phyloP scores from a whole-genome alignment of 2,329 filamentous ascomycete genomes.

The Ceratocystis diversiconidia region DNA sequence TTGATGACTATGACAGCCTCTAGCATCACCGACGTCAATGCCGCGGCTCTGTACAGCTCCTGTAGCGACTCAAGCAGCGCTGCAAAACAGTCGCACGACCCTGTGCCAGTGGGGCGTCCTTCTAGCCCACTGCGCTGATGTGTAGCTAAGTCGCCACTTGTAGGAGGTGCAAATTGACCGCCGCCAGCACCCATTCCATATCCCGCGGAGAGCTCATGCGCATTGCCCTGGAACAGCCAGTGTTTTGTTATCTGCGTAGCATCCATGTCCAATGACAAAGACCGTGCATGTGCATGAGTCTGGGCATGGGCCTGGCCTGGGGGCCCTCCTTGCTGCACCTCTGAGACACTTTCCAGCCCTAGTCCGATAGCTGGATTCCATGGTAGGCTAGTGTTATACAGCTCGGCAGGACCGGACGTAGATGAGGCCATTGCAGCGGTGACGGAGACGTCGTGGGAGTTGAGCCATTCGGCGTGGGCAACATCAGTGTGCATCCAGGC shows the following conservation, averaged over 20 bases:
- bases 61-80: constrained; percentile 31
- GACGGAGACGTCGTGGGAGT: neutral
- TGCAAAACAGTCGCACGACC: constrained; percentile 1
- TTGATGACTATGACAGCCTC: constrained; percentile 34
- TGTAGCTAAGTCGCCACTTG: neutral
- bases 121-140: neutral
- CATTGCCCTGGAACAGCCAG: constrained; percentile 23
- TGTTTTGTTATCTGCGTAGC: constrained; percentile 16
- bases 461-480: constrained; percentile 17
- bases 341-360: neutral
- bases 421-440: neutral
- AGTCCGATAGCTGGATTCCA: constrained; percentile 26
- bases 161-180: neutral
- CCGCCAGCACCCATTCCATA: neutral
- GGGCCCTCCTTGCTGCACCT: neutral
- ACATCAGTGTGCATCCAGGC: constrained; percentile 21
- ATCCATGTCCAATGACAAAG: constrained; percentile 23
- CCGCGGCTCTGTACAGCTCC: constrained; percentile 33
- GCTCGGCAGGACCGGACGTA: constrained; percentile 20
- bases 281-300: constrained; percentile 25
- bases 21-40: constrained; percentile 28
- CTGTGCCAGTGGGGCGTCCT: neutral
- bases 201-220: constrained; percentile 6
- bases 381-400: constrained; percentile 28
- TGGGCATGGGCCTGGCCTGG: constrained; percentile 21